phyloP scores from a whole-genome alignment of 2,329 filamentous ascomycete species.

The Pestalotiopsis sp. region DNA sequence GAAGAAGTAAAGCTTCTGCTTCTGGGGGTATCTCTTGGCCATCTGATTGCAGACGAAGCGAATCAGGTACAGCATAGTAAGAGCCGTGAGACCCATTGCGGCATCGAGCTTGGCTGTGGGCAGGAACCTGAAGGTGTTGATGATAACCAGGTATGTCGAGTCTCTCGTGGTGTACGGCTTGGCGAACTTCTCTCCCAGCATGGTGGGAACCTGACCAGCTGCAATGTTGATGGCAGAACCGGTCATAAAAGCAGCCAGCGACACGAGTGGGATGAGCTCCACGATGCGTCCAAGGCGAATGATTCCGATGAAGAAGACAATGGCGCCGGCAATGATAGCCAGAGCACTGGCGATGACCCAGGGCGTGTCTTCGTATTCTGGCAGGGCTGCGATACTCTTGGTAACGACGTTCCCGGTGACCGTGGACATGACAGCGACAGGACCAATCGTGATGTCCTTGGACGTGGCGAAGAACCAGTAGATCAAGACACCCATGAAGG shows the following conservation, averaged over 20 bases:
- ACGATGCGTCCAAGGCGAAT: constrained; percentile 86
- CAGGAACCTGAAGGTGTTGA: constrained; percentile 78
- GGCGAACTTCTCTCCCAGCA: constrained; percentile 69
- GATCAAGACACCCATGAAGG: constrained; percentile 90
- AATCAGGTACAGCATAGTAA: constrained; percentile 76
- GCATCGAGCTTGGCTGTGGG: constrained; percentile 73
- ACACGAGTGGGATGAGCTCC: constrained; percentile 87
- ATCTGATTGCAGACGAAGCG: constrained; percentile 64
- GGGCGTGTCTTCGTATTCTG: constrained; percentile 47
- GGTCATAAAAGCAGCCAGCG: constrained; percentile 95
- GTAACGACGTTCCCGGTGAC: constrained; percentile 81
- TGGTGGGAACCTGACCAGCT: constrained; percentile 76
- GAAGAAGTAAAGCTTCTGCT: constrained; percentile 83
- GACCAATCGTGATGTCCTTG: constrained; percentile 97
- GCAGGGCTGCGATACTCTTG: constrained; percentile 58
- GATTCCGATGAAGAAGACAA: constrained; percentile 79
- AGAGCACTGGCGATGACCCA: constrained; percentile 78
- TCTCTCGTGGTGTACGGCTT: constrained; percentile 73
- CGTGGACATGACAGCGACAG: constrained; percentile 93
- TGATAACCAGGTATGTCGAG: constrained; percentile 79
- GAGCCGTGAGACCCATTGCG: constrained; percentile 82
- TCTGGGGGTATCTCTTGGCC: constrained; percentile 69
- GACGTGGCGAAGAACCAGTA: constrained; percentile 99
- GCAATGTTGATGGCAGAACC: constrained; percentile 90
- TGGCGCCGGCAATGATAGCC: constrained; percentile 74